These are phyloP conservation scores for Cyclostephanos tholiformis DNA, from an alignment of 108 stramenopile genomes.

Conservation along the genomic window DNA sequence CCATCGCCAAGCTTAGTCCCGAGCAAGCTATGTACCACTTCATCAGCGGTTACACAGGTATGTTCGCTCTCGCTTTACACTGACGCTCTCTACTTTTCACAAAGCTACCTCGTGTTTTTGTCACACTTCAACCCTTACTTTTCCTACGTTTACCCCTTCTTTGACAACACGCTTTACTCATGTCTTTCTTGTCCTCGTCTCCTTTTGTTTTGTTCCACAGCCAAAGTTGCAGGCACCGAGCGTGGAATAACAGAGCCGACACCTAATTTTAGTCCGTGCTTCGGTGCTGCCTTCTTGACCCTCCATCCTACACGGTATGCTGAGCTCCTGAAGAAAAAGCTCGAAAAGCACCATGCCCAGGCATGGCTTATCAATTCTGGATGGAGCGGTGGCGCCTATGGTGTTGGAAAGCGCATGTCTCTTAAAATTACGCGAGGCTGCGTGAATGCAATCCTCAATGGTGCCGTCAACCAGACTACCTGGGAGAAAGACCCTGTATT, in stretches of 20 bases:
- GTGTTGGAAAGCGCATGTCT: constrained; percentile 94
- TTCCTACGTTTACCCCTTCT: too few relatives aligned
- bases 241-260: constrained; percentile 94
- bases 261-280: constrained; percentile 94
- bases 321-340: constrained; percentile 91
- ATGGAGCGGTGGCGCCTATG: constrained; percentile 96
- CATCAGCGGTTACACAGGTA: constrained; percentile 95
- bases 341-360: constrained; percentile 86
- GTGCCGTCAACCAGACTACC: constrained; percentile 81
- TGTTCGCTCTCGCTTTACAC: too few relatives aligned
- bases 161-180: too few relatives aligned
- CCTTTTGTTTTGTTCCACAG: too few relatives aligned
- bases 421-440: constrained; percentile 96
- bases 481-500: constrained; percentile 85
- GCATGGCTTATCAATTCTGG: constrained; percentile 97
- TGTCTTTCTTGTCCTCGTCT: too few relatives aligned
- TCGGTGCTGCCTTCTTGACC: constrained; percentile 98
- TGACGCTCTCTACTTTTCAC: too few relatives aligned
- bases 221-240: constrained; percentile 99
- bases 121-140: too few relatives aligned
- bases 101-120: too few relatives aligned
- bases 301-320: constrained; percentile 95
- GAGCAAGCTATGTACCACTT: constrained; percentile 99
- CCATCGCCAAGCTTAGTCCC: constrained; percentile 90
- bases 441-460: constrained; percentile 95